These are phyloP conservation scores for Mortierella sp. DNA, from an alignment of 371 early-diverging fungal genomes.

Conservation along the genomic window DNA sequence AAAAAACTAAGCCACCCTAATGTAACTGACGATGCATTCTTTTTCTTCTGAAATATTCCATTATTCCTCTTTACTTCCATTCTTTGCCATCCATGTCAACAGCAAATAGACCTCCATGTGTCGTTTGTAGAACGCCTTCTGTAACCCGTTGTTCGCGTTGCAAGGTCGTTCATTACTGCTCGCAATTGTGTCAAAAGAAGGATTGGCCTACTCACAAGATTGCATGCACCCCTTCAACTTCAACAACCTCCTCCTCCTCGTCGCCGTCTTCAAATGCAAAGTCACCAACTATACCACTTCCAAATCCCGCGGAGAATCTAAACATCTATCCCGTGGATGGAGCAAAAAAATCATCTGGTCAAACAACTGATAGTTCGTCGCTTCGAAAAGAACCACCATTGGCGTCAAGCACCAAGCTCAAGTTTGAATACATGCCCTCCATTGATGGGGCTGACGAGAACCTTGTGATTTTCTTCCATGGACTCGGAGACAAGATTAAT, in stretches of 20 bases:
- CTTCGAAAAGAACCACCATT: slow-evolving; percentile 22
- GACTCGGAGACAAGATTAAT: slow-evolving; percentile 72
- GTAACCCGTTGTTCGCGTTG: slow-evolving; percentile 46
- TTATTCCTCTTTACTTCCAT: no score
- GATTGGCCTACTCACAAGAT: slow-evolving; percentile 48
- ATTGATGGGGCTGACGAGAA: slow-evolving; percentile 74
- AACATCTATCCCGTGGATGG: slow-evolving; percentile 4
- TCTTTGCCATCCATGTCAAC: background rate
- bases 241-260: background rate
- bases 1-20: no score
- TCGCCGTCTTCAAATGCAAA: no score
- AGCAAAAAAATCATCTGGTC: background rate
- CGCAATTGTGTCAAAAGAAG: slow-evolving; percentile 41
- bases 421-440: slow-evolving; percentile 67
- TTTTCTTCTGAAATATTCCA: no score
- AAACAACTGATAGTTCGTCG: background rate
- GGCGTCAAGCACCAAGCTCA: slow-evolving; percentile 34
- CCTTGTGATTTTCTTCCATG: slow-evolving; percentile 81
- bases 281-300: slow-evolving; percentile 19
- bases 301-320: slow-evolving; percentile 24
- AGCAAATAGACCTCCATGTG: slow-evolving; percentile 37
- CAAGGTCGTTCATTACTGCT: slow-evolving; percentile 51
- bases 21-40: no score
- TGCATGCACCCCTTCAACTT: slow-evolving; percentile 38
- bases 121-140: slow-evolving; percentile 38